Percentiles rank a stretch among this genome's conserved stretches.
Conservation (phyloP, 1,284 basidiomycete species). For the Malassezia sp. region DNA sequence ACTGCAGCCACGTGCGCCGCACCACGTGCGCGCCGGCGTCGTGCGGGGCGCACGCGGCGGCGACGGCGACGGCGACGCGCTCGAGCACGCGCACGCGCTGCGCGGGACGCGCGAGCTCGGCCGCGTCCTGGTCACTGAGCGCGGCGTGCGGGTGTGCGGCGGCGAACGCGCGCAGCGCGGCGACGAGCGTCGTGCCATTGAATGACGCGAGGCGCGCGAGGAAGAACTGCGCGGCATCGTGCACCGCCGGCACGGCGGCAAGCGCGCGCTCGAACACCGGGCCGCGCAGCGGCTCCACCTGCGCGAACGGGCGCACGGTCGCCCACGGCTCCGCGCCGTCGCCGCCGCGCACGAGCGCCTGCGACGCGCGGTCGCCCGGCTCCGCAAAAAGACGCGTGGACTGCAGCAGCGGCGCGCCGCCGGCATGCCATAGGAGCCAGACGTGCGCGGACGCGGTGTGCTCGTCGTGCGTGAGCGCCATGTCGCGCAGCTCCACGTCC, state of each 20-base stretch:
- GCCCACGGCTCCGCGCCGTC: conserved; percentile 24
- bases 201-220: conserved; percentile 31
- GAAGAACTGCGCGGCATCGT: conserved; percentile 27
- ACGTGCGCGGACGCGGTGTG: conserved; percentile 21
- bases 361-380: conserved; percentile 14
- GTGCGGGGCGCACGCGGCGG: conserved; percentile 19
- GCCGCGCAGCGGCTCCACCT: conserved; percentile 31
- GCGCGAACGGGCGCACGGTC: conserved; percentile 20
- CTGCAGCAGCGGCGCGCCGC: conserved; percentile 22
- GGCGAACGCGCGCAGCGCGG: conserved; percentile 11
- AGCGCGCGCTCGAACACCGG: conserved; percentile 31
- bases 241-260: conserved; percentile 16
- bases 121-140: conserved; percentile 18
- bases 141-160: no score
- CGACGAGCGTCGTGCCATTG: conserved; percentile 20
- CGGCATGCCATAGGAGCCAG: conserved; percentile 40
- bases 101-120: conserved; percentile 13
- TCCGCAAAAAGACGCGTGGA: conserved; percentile 13
- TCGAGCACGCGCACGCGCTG: conserved; percentile 19
- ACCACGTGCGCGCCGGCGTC: conserved; percentile 24
- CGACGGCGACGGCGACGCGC: conserved; percentile 22
- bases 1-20: conserved; percentile 34
- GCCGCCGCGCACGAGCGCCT: conserved; percentile 12
- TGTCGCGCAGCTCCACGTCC: conserved; percentile 36
- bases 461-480: conserved; percentile 21